phyloP scores from a whole-genome alignment of 2,329 filamentous ascomycete species.

The Trichoderma semiorbis region DNA sequence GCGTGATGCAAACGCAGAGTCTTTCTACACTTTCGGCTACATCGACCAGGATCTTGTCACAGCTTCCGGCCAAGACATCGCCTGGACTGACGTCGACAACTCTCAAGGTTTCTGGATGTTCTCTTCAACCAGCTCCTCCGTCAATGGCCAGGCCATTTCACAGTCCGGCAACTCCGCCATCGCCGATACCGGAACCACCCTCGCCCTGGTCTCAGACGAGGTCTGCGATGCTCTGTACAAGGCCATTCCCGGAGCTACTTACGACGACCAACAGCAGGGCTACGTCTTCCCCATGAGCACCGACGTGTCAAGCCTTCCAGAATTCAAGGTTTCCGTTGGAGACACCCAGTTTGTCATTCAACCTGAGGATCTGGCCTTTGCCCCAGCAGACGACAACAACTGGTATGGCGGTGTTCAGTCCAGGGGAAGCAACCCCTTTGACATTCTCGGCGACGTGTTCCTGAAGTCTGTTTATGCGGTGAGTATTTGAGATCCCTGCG shows the following conservation, averaged over 20 bases:
- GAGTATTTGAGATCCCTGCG: background rate
- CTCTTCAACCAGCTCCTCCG: conserved; percentile 22
- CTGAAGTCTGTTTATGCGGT: conserved; percentile 11
- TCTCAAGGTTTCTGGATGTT: conserved; percentile 61
- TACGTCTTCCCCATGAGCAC: conserved; percentile 39
- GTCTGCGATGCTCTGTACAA: conserved; percentile 49
- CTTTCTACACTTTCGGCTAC: conserved; percentile 65
- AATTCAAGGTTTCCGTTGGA: conserved; percentile 7
- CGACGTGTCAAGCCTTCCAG: background rate
- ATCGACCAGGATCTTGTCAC: conserved; percentile 55
- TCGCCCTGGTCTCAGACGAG: conserved; percentile 54
- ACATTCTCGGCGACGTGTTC: conserved; percentile 9
- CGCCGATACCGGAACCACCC: conserved; percentile 59
- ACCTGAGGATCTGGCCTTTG: background rate
- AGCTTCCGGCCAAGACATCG: conserved; percentile 61
- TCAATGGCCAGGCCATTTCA: conserved; percentile 20
- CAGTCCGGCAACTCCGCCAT: conserved; percentile 45
- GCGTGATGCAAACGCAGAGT: conserved; percentile 40
- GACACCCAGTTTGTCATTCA: conserved; percentile 9
- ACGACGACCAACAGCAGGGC: conserved; percentile 40
- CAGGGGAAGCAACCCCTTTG: conserved; percentile 3
- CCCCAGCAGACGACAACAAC: background rate
- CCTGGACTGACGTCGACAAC: conserved; percentile 61
- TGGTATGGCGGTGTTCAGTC: conserved; percentile 7
- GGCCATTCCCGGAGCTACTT: conserved; percentile 41